Evolutionary conservation across 2,329 filamentous ascomycete species (phyloP).

Genomic region (Davidsoniella virescens): DNA sequence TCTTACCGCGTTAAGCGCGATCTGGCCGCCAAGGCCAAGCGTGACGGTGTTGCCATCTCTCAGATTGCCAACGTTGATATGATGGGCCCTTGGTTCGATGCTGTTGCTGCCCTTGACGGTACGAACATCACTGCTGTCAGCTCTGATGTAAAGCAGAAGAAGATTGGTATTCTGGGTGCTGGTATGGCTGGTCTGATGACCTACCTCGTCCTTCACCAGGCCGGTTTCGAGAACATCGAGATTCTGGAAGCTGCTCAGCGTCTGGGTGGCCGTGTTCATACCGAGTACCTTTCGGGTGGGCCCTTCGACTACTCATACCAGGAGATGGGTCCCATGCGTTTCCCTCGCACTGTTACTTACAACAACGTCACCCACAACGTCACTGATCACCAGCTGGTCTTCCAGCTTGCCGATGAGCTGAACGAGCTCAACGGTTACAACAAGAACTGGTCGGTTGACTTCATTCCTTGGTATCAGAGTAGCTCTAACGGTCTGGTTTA

Average conservation of each 20-base stretch:
- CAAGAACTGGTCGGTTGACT: constrained; percentile 35
- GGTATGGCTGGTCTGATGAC: constrained; percentile 52
- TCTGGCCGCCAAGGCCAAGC: constrained; percentile 15
- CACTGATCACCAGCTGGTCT: constrained; percentile 47
- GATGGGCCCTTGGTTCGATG: constrained; percentile 46
- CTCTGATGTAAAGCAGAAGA: constrained; percentile 38
- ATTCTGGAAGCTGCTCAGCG: constrained; percentile 45
- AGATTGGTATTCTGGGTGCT: constrained; percentile 46
- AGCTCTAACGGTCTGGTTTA: constrained; percentile 36
- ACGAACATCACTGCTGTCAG: constrained; percentile 27
- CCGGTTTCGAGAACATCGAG: constrained; percentile 42
- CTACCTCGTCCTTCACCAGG: constrained; percentile 30
- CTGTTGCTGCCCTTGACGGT: constrained; percentile 39
- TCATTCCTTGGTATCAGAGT: constrained; percentile 45
- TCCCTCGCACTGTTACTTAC: constrained; percentile 36
- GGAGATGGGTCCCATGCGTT: constrained; percentile 50
- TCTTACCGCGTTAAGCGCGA: constrained; percentile 6
- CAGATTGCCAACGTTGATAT: constrained; percentile 21
- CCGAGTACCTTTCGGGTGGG: constrained; percentile 43
- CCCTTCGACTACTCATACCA: constrained; percentile 51
- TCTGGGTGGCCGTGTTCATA: constrained; percentile 48
- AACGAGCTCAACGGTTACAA: constrained; percentile 41
- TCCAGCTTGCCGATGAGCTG: constrained; percentile 43
- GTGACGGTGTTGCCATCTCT: constrained; percentile 28
- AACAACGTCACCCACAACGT: constrained; percentile 42